These are phyloP conservation scores for Bidens hawaiensis DNA, from an alignment of 140 eudicot species.

Conservation along the genomic window DNA sequence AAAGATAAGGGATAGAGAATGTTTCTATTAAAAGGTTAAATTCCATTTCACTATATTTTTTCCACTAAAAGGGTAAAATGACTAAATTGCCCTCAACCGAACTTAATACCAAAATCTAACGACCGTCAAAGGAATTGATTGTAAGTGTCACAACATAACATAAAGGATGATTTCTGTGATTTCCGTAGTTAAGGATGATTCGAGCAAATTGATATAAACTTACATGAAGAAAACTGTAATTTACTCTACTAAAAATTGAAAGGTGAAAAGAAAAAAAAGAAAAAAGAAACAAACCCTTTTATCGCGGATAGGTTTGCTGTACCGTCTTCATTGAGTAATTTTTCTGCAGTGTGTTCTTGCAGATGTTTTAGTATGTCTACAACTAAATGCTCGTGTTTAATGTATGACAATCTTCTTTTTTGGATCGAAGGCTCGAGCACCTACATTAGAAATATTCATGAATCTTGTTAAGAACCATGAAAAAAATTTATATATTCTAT, in stretches of 20 bases:
- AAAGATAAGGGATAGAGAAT: too few species aligned
- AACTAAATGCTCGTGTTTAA: slow-evolving; percentile 62
- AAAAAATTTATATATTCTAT: neutral
- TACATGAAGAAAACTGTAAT: too few species aligned
- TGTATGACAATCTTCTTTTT: slow-evolving; percentile 44
- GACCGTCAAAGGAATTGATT: too few species aligned
- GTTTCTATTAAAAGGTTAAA: too few species aligned
- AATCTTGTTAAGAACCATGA: neutral
- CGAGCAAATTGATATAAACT: too few species aligned
- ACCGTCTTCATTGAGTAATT: slow-evolving; percentile 52
- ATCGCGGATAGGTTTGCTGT: slow-evolving; percentile 48
- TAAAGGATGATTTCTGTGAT: too few species aligned
- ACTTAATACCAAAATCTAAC: too few species aligned
- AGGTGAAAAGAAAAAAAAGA: neutral
- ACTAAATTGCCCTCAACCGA: too few species aligned
- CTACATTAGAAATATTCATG: slow-evolving; percentile 21
- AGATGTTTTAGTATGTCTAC: slow-evolving; percentile 59
- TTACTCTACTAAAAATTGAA: neutral
- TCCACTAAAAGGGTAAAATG: too few species aligned
- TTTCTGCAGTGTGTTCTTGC: slow-evolving; percentile 46
- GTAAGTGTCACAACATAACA: too few species aligned
- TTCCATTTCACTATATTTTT: too few species aligned
- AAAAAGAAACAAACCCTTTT: slow-evolving; percentile 33
- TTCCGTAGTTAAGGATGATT: too few species aligned
- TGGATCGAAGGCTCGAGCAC: slow-evolving; percentile 72